Evolutionary conservation across 208 protist genomes (phyloP), one percentile per base, ranked within the genome.

Genomic region (Trypanosoma scelopori): DNA sequence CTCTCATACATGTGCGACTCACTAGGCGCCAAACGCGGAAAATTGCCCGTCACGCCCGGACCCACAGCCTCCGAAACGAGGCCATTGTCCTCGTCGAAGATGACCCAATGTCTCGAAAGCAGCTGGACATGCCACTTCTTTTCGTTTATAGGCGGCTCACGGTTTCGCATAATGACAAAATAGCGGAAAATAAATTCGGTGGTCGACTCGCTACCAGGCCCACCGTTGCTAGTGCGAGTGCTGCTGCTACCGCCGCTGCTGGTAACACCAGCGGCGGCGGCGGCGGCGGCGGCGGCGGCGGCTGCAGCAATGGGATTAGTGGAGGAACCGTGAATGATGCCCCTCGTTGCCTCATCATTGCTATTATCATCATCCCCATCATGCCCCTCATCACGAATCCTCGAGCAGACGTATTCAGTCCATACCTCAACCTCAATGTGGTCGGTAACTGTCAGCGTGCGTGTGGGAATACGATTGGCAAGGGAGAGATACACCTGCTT

Each of bases 101-200:
- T 65, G 11, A 87, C 77, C 50, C 86, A 68, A 51, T 96, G 91
- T 18, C 85, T 76, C 16, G 91, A 96, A 32, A 92, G 48, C 20
- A 96, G 39, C 65, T 93, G 84, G 25, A 72, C 86, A 62, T 93
- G 84, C 86, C 84, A 93, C 60, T 74, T 63, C 47, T 85, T 79
- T 46, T 71, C 71, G 60, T 91, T 95, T 67, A 59, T 58, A 52
- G 57, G 22, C 13, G 76, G 75, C 18, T 74, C 82, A 25, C 72
- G 69, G 51, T 92, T 92, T 60, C 89, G 81, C 50, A 94, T 81
- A 60, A 79, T 82, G 12, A 94, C 78, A 75, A 90, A 82, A 71
- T 92, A 94, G 12, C 89, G 69, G 62, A 94, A 94, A 30, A 94
- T 53, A 50, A 89, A 57, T 23, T 69, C 56, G 23, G 76, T 75